A percentile compares a stretch with the other conserved stretches of the same genome.
phyloP scores from a whole-genome alignment of 179 eudicot species.

The Sideroxylon spinosum region DNA sequence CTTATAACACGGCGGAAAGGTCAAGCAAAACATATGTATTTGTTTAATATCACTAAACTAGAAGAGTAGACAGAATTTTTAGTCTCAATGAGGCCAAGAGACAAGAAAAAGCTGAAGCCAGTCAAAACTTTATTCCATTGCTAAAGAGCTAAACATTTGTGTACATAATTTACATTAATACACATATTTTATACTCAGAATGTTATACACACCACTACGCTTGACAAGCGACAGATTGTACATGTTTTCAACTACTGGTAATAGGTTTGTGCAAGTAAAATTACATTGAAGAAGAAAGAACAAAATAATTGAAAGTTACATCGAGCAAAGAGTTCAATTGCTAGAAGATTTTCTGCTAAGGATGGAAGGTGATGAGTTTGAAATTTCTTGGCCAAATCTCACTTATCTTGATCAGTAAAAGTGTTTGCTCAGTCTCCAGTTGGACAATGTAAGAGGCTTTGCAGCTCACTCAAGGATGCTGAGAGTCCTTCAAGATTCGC shows the following conservation, averaged over 20 bases:
- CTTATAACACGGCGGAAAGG: too few species aligned
- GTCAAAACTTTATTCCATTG: neutral
- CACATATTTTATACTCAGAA: too few species aligned
- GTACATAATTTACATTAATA: too few species aligned
- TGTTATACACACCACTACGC: too few species aligned
- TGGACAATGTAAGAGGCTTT: slow-evolving; percentile 75
- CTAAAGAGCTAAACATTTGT: neutral
- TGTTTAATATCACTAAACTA: too few species aligned
- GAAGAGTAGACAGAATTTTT: neutral
- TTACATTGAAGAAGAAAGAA: neutral
- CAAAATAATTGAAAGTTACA: neutral
- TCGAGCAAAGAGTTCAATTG: neutral
- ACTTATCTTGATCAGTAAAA: slow-evolving; percentile 66
- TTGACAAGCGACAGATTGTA: neutral
- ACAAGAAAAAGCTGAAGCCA: neutral
- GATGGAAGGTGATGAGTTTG: slow-evolving; percentile 46
- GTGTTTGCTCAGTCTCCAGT: slow-evolving; percentile 79
- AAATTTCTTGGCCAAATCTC: slow-evolving; percentile 84
- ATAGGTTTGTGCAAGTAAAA: slow-evolving; percentile 5
- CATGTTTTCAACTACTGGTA: neutral
- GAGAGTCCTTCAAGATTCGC: slow-evolving; percentile 54
- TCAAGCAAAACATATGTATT: too few species aligned
- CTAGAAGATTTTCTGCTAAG: slow-evolving; percentile 30
- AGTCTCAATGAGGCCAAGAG: neutral
- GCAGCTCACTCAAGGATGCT: slow-evolving; percentile 55